A percentile compares a stretch with the other conserved stretches of the same genome.
Evolutionary conservation across 2,329 filamentous ascomycete genomes (phyloP).

Genomic region (Pestalotiopsis sp.): DNA sequence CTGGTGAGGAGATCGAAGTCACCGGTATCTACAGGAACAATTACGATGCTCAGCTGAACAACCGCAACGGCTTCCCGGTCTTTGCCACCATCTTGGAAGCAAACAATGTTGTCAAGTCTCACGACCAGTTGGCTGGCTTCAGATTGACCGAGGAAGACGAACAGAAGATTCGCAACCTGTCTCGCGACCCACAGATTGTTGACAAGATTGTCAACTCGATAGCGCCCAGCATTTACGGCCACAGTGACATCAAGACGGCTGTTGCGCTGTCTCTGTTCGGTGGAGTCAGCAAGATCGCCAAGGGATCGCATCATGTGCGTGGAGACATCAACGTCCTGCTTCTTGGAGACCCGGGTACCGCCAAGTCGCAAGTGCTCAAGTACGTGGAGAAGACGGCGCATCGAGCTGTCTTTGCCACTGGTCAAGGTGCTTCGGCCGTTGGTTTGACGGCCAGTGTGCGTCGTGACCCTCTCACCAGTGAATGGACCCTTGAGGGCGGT

Average conservation of each 20-base stretch:
- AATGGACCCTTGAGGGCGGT: slow-evolving; percentile 97
- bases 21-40: slow-evolving; percentile 98
- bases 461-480: slow-evolving; percentile 89
- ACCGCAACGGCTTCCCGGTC: slow-evolving; percentile 97
- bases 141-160: slow-evolving; percentile 94
- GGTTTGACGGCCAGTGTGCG: slow-evolving; percentile 97
- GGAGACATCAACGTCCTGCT: slow-evolving; percentile 98
- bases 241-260: slow-evolving; percentile 95
- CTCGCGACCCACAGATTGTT: slow-evolving; percentile 85
- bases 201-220: slow-evolving; percentile 93
- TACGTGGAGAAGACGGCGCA: slow-evolving; percentile 98
- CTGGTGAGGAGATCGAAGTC: slow-evolving; percentile 95
- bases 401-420: slow-evolving; percentile 94
- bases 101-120: slow-evolving; percentile 94
- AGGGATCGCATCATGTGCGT: slow-evolving; percentile 85
- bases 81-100: slow-evolving; percentile 98
- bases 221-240: slow-evolving; percentile 95
- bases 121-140: slow-evolving; percentile 97
- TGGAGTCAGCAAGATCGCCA: slow-evolving; percentile 88
- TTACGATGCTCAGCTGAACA: slow-evolving; percentile 96
- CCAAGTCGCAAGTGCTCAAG: slow-evolving; percentile 96
- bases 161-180: slow-evolving; percentile 82
- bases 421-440: slow-evolving; percentile 94
- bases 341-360: slow-evolving; percentile 94
- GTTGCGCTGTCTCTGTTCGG: slow-evolving; percentile 93